Base-by-base conservation (phyloP, 2,329 filamentous ascomycete genomes). In the Arthroderma sp. region DNA sequence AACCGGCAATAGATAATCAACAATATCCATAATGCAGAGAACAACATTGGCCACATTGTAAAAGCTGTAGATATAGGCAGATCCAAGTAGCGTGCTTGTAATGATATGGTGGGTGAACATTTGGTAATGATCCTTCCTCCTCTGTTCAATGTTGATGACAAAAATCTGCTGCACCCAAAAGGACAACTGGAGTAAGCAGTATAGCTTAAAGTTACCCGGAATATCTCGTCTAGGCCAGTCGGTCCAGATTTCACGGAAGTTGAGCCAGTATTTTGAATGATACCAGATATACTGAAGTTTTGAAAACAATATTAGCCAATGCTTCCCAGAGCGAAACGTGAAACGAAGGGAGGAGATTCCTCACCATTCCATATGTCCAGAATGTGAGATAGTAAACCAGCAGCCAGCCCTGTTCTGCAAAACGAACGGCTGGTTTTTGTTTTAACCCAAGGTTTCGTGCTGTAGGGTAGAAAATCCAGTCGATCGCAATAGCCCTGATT, bases 101-200 rank as follows among this genome's bases (percentile, higher is more conserved):
- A 96, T 80, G 59, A 95, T 77, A 67, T 98, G 91, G 64, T 96
- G 91, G 11, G 79, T 82, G 54, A 96, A 79, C 91, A 96, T 96
- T 65, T 96, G 89, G 69, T 79, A 83, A 65, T 95, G 83, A 57
- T 98, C 91, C 68, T 96, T 96, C 57, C 91, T 78, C 53, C 83
- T 79, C 66, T 93, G 85, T 66, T 98, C 91, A 48, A 96, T 87
- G 65, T 95, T 83, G 61, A 96, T 86, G 47, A 95, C 86, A 30
- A 95, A 71, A 52, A 96, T 83, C 66, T 94, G 88, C 67, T 96
- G 89, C 40, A 95, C 65, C 83, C 86, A 95, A 64, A 95, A 96
- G 27, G 83, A 81, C 66, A 88, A 83, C 62, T 96, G 88, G 9
- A 82, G 81, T 30, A 98, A 73, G 57, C 94, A 85, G 65, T 98